Evolutionary conservation across 163 green algal genomes (phyloP).

Genomic region (Volvox carteri): DNA sequence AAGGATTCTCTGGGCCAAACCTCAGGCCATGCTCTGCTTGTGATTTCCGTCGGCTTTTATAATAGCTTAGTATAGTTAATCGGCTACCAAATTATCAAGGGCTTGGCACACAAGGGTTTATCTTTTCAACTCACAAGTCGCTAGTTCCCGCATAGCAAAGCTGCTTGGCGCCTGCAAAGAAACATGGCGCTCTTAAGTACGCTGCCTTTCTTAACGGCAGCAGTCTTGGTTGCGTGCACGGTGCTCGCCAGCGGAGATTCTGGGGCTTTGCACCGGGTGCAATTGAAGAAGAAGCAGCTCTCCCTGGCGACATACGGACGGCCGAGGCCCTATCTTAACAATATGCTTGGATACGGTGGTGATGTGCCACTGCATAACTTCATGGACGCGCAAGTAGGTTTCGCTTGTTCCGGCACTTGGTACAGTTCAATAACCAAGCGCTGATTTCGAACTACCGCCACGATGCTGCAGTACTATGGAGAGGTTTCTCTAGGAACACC

Average conservation of each 20-base stretch:
- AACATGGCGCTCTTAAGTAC: background rate
- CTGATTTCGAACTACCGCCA: too few relatives aligned
- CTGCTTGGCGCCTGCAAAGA: too few relatives aligned
- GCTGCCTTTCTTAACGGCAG: background rate
- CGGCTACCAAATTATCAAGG: background rate
- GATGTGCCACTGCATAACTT: constrained; percentile 89
- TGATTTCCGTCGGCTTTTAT: background rate
- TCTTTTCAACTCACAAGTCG: background rate
- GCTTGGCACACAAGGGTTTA: background rate
- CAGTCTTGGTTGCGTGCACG: background rate
- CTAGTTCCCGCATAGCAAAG: too few relatives aligned
- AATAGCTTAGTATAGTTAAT: background rate
- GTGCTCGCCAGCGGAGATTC: background rate
- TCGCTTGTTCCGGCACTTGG: background rate
- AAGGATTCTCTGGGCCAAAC: too few relatives aligned
- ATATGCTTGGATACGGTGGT: background rate
- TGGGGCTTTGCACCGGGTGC: constrained; percentile 31
- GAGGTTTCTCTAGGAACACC: constrained; percentile 93
- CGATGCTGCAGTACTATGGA: constrained; percentile 96
- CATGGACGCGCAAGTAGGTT: constrained; percentile 87
- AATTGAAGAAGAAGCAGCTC: background rate
- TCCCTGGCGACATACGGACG: background rate
- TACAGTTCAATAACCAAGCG: too few relatives aligned
- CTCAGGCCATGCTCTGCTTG: too few relatives aligned
- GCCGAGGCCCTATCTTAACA: constrained; percentile 28